Evolutionary conservation across 208 protist genomes (phyloP).

Genomic region (Acanthamoeba royreba): DNA sequence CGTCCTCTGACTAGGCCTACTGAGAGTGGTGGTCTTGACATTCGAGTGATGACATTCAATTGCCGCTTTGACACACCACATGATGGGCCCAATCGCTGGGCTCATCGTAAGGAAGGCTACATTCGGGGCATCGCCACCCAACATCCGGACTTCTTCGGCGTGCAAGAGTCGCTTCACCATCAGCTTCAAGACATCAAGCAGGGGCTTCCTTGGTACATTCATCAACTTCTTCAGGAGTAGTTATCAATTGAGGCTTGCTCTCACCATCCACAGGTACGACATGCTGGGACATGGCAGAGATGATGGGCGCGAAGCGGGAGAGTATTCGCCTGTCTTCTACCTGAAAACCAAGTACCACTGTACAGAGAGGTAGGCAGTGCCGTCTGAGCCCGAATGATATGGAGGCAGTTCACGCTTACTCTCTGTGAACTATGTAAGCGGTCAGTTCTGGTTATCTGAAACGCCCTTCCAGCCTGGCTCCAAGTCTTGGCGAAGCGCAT

Average conservation of each 20-base stretch:
- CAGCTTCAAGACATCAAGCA: background rate
- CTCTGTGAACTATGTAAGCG: background rate
- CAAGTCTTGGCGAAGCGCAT: background rate
- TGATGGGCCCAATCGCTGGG: background rate
- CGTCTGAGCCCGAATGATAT: background rate
- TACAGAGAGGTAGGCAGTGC: background rate
- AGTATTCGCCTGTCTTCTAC: background rate
- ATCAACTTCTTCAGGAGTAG: no score
- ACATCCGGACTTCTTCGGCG: background rate
- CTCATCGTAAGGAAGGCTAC: background rate
- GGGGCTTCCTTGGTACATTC: background rate
- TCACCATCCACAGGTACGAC: background rate
- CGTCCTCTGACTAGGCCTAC: background rate
- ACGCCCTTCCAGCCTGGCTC: background rate
- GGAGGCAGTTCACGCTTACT: background rate
- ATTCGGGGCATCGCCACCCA: background rate
- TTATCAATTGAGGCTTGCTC: background rate
- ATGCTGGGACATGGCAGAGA: background rate
- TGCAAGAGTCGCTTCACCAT: background rate
- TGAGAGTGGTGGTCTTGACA: background rate
- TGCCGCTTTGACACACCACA: background rate
- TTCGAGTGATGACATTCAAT: background rate
- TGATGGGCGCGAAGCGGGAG: background rate
- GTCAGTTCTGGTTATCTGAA: background rate
- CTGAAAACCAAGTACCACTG: background rate